Evolutionary conservation across 352 stramenopile genomes (phyloP), one percentile per base, ranked within the genome.

Genomic region (Blastocystis sp.): DNA sequence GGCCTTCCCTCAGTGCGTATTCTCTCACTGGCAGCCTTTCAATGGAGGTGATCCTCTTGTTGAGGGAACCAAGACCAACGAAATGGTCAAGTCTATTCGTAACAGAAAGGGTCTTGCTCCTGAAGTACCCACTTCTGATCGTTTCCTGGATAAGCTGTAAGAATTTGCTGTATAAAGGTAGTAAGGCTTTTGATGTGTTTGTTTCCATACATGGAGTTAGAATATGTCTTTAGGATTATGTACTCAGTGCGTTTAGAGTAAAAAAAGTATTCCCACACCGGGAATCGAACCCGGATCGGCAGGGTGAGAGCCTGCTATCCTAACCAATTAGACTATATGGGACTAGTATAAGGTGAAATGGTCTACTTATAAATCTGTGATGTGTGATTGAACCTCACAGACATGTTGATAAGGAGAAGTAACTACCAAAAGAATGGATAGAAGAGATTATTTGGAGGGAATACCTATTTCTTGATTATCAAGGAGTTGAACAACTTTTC

Each of bases 61-160:
- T 69, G 71, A 90, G 16, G 93, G 91, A 88, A 95, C 93, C 88
- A 98, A 98, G 95, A 90, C 94, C 65, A 93, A 95, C 88, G 96
- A 98, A 89, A 92, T 97, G 86, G 92, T 98, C 63, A 90, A 93
- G 83, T 91, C 89, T 88, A 96, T 98, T 63, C 93, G 97, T 92
- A 92, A 96, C 88, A 94, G 97, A 90, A 99, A 99, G 95, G 96
- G 96, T 92, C 93, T 99, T 69, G 88, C 92, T 49, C 91, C 95
- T 19, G 95, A 97, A 24, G 95, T 99, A 90, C 96, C 97, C 74
- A 94, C 96, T 85, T 93, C 98, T 88, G 95, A 97, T 91, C 94
- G 96, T 90, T 99, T 98, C 94, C 94, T 98, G 89, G 96, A 99
- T 93, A 97, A 97, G 92, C 94, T 99, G 89, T 99, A 99, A 98